phyloP scores from a whole-genome alignment of 805 yeast genomes.

The Ogataea haglerorum region DNA sequence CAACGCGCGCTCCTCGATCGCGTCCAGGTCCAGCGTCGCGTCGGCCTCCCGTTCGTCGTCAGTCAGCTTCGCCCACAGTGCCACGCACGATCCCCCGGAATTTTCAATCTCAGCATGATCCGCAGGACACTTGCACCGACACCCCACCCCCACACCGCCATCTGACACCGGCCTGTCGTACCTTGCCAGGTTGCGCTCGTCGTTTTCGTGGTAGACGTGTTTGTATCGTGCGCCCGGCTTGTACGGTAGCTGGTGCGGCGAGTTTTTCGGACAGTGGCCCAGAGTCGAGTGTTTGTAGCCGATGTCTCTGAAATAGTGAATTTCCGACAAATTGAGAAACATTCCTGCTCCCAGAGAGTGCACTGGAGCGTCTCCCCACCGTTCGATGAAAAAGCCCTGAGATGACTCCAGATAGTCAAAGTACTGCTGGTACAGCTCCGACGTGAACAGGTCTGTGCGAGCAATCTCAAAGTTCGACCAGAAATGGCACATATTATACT shows the following conservation, averaged over 20 bases:
- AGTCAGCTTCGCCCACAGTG: constrained; percentile 42
- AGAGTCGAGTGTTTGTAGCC: constrained; percentile 83
- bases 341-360: constrained; percentile 85
- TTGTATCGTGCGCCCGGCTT: constrained; percentile 33
- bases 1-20: constrained; percentile 26
- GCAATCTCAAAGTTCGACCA: constrained; percentile 96
- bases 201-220: constrained; percentile 30
- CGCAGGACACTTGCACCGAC: constrained; percentile 78
- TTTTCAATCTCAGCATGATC: constrained; percentile 55
- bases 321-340: constrained; percentile 60
- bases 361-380: constrained; percentile 98
- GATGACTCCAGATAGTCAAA: constrained; percentile 64
- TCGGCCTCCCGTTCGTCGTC: constrained; percentile 23
- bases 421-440: constrained; percentile 61
- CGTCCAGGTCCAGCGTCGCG: constrained; percentile 24
- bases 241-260: constrained; percentile 51
- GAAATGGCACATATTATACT: constrained; percentile 79
- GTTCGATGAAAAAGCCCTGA: constrained; percentile 83
- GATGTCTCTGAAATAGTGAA: constrained; percentile 90
- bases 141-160: constrained; percentile 54
- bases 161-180: constrained; percentile 23
- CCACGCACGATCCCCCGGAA: constrained; percentile 47
- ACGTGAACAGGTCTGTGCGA: constrained; percentile 67
- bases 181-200: constrained; percentile 37
- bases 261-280: constrained; percentile 78